Evolutionary conservation across 192 early-diverging fungal species (phyloP).

Genomic region (Backusella luteola): DNA sequence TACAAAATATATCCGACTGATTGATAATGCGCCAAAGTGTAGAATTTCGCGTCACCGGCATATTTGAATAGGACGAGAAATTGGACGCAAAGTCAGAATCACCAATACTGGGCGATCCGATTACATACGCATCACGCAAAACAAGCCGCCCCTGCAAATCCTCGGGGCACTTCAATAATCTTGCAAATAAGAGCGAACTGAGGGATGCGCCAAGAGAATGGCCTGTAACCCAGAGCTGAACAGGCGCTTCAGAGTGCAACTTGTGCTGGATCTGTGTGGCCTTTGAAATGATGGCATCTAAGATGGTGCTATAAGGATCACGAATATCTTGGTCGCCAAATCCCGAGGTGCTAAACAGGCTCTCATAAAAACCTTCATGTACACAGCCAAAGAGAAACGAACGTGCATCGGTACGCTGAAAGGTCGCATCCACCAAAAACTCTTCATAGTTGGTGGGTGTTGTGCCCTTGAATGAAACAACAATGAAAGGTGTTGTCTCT

Average conservation of each 20-base stretch:
- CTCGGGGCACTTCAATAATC: slow-evolving; percentile 34
- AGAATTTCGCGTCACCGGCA: slow-evolving; percentile 11
- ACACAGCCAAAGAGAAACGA: slow-evolving; percentile 48
- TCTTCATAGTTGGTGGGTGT: slow-evolving; percentile 46
- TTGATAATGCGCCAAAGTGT: slow-evolving; percentile 44
- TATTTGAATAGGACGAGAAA: slow-evolving; percentile 34
- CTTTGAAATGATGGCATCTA: slow-evolving; percentile 32
- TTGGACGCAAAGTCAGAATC: slow-evolving; percentile 42
- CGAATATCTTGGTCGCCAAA: slow-evolving; percentile 17
- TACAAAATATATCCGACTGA: slow-evolving; percentile 42
- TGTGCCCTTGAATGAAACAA: slow-evolving; percentile 47
- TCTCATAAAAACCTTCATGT: slow-evolving; percentile 52
- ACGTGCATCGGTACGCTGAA: slow-evolving; percentile 47
- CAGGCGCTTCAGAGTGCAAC: slow-evolving; percentile 20
- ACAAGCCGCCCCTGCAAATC: slow-evolving; percentile 15
- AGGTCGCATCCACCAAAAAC: slow-evolving; percentile 39
- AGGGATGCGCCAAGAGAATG: slow-evolving; percentile 52
- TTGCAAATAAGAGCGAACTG: slow-evolving; percentile 38
- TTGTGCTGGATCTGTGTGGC: slow-evolving; percentile 23
- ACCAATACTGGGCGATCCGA: slow-evolving; percentile 41
- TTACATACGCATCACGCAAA: slow-evolving; percentile 39
- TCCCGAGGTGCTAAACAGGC: slow-evolving; percentile 38
- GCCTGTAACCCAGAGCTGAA: slow-evolving; percentile 52
- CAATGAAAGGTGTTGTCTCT: slow-evolving; percentile 39
- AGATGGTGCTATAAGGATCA: slow-evolving; percentile 40